Conservation (phyloP, 441 rosid species). For the Mallotus japonicus region DNA sequence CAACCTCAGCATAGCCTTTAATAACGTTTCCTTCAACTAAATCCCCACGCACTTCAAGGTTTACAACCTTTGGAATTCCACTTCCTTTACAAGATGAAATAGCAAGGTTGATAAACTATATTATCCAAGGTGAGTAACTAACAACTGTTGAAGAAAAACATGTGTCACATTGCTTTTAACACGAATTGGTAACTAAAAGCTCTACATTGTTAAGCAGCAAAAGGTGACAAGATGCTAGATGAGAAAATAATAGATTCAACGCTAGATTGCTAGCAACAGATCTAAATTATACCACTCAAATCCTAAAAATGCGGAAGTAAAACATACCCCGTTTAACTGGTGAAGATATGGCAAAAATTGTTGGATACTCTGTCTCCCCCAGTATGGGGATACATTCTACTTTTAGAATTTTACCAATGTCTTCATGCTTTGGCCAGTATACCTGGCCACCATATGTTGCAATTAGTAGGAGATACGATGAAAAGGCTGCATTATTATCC, state of each 20-base stretch:
- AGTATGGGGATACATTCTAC: constrained; percentile 72
- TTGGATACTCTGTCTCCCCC: constrained; percentile 70
- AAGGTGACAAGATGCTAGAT: neutral
- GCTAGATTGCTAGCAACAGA: constrained; percentile 12
- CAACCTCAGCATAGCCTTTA: constrained; percentile 74
- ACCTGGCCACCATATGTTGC: constrained; percentile 47
- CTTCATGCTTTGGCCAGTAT: constrained; percentile 90
- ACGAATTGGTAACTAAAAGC: constrained; percentile 2
- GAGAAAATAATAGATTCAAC: neutral
- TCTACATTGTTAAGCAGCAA: neutral
- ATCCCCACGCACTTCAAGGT: constrained; percentile 85
- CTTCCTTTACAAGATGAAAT: constrained; percentile 51
- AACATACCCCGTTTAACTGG: constrained; percentile 74
- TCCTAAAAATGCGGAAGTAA: constrained; percentile 10
- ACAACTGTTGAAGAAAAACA: neutral
- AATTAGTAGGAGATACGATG: constrained; percentile 18
- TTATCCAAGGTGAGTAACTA: constrained; percentile 8
- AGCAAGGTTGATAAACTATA: constrained; percentile 18
- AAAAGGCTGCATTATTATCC: constrained; percentile 10
- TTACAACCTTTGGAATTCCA: constrained; percentile 92
- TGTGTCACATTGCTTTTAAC: neutral
- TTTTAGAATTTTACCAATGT: constrained; percentile 72
- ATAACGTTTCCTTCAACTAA: constrained; percentile 80
- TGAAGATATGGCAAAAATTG: constrained; percentile 80
- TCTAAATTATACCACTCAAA: constrained; percentile 13